Conservation (phyloP, 768 basidiomycete genomes). For the Crucibulum laeve region DNA sequence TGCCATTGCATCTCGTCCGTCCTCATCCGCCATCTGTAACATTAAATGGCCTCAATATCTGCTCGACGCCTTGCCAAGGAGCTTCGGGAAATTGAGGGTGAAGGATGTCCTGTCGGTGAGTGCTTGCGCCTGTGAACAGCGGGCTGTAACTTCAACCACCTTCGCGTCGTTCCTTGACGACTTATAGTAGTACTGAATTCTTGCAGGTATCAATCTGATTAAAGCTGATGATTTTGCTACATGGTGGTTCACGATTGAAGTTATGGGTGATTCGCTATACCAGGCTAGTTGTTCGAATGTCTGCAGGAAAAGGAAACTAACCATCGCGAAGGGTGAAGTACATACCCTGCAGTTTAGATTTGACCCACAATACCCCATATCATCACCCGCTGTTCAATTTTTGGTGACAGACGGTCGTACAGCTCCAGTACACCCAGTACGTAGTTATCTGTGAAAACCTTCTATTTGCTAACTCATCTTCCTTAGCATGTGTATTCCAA, state of each 20-base stretch:
- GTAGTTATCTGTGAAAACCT: slow-evolving; percentile 19
- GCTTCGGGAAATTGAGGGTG: slow-evolving; percentile 58
- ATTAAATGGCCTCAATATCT: slow-evolving; percentile 57
- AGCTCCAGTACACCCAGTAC: slow-evolving; percentile 77
- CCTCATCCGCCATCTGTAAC: no score
- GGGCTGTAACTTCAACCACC: not conserved
- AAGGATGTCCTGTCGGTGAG: slow-evolving; percentile 66
- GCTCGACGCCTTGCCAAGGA: slow-evolving; percentile 67
- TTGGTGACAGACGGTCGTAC: slow-evolving; percentile 59
- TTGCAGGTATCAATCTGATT: slow-evolving; percentile 65
- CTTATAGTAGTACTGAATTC: not conserved
- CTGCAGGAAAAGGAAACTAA: not conserved
- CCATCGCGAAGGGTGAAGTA: slow-evolving; percentile 54
- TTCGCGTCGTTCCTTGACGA: not conserved
- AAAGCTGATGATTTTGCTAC: slow-evolving; percentile 73
- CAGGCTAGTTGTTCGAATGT: slow-evolving; percentile 34
- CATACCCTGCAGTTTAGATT: slow-evolving; percentile 82
- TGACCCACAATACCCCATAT: slow-evolving; percentile 79
- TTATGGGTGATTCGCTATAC: slow-evolving; percentile 82
- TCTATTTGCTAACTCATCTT: slow-evolving; percentile 7
- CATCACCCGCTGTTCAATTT: slow-evolving; percentile 85
- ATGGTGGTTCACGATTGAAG: slow-evolving; percentile 78
- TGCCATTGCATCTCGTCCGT: not conserved
- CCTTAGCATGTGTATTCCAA: slow-evolving; percentile 82
- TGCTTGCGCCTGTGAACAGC: not conserved